phyloP scores from a whole-genome alignment of 129 eudicot species.

The Lactuca saligna region DNA sequence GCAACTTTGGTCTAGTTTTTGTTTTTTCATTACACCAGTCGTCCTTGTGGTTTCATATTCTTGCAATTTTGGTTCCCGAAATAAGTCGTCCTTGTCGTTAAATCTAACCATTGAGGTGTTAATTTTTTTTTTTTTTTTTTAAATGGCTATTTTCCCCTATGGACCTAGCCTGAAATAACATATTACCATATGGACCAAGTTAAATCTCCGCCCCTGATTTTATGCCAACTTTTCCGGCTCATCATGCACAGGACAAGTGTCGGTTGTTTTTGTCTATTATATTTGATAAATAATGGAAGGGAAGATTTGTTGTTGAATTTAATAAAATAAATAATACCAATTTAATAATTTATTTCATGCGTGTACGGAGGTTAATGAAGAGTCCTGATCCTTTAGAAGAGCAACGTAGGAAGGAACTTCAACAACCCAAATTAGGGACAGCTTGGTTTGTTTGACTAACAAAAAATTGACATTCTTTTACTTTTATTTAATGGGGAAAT shows the following conservation, averaged over 20 bases:
- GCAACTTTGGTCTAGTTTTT: too few relatives aligned
- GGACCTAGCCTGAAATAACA: too few relatives aligned
- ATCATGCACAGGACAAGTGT: slow-evolving; percentile 83
- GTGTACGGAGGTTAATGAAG: slow-evolving; percentile 63
- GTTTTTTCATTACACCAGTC: too few relatives aligned
- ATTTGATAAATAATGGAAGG: not conserved
- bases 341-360: slow-evolving; percentile 36
- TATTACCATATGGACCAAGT: not conserved
- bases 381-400: slow-evolving; percentile 32
- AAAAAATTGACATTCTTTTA: slow-evolving; percentile 10
- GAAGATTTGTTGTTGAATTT: not conserved
- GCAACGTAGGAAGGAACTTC: slow-evolving; percentile 25
- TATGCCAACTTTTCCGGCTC: slow-evolving; percentile 98
- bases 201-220: too few relatives aligned
- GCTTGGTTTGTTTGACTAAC: slow-evolving; percentile 22
- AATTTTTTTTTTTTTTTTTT: too few relatives aligned
- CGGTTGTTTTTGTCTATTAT: too few relatives aligned
- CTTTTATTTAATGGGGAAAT: not conserved
- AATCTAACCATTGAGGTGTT: too few relatives aligned
- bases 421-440: slow-evolving; percentile 24
- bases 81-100: too few relatives aligned
- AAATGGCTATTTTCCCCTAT: too few relatives aligned
- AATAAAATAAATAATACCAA: too few relatives aligned
- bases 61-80: too few relatives aligned
- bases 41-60: too few relatives aligned